Evolutionary conservation across 2,329 filamentous ascomycete species (phyloP).

Genomic region (Thelonectria rubi): DNA sequence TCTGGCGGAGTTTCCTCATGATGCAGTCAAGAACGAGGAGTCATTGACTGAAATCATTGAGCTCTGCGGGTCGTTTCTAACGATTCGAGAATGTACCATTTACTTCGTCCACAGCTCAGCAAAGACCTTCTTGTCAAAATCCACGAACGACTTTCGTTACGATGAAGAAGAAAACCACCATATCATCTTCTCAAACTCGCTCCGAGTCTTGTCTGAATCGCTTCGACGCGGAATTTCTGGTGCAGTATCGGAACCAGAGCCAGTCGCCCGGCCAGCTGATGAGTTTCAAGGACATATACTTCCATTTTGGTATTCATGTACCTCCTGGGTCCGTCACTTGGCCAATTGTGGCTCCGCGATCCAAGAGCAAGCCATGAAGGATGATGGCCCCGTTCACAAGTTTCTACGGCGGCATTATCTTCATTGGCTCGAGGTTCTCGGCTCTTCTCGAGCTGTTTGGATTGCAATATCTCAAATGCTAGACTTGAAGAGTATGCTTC

Average conservation of each 20-base stretch:
- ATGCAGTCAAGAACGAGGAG: not conserved
- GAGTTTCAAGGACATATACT: no score
- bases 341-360: no score
- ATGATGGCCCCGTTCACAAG: not conserved
- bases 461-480: no score
- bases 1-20: not conserved
- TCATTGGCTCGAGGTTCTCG: conserved; percentile 8
- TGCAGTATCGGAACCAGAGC: no score
- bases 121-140: conserved; percentile 45
- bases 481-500: not conserved
- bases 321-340: not conserved
- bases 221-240: no score
- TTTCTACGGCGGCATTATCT: not conserved
- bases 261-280: no score
- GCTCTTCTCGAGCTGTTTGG: no score
- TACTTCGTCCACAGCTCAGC: conserved; percentile 56
- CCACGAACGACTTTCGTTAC: conserved; percentile 39
- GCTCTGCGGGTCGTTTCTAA: conserved; percentile 50
- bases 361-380: no score
- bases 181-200: conserved; percentile 47
- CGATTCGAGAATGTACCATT: conserved; percentile 42
- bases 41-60: not conserved
- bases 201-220: conserved; percentile 41
- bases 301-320: conserved; percentile 1
- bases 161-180: conserved; percentile 41